Percentiles rank a stretch among this genome's conserved stretches.
These are phyloP conservation scores for Camillea tinctor DNA, from an alignment of 2,329 filamentous ascomycete genomes.

Conservation along the genomic window DNA sequence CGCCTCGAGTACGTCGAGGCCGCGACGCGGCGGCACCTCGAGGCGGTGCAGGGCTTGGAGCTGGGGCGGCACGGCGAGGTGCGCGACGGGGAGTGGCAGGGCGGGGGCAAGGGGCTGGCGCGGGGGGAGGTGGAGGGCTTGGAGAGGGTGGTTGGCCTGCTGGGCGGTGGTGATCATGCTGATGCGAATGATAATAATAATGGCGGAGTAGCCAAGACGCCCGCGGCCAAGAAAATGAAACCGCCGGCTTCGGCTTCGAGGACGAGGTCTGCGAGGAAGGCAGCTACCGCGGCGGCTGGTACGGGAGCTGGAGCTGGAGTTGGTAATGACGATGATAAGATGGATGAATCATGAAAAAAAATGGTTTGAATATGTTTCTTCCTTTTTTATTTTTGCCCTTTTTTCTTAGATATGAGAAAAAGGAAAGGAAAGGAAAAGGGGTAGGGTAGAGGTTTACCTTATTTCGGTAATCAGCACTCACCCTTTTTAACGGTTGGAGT, in stretches of 20 bases:
- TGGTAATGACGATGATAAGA: constrained; percentile 14
- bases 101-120: constrained; percentile 48
- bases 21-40: constrained; percentile 73
- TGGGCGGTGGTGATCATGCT: constrained; percentile 36
- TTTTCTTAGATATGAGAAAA: too few relatives aligned
- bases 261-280: background rate
- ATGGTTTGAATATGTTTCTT: too few relatives aligned
- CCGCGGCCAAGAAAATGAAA: background rate
- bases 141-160: constrained; percentile 48
- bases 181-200: background rate
- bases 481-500: too few relatives aligned
- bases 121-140: constrained; percentile 57
- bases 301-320: background rate
- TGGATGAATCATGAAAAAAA: constrained; percentile 30
- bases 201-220: background rate
- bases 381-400: background rate
- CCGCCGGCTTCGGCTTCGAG: background rate
- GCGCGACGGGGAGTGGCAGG: constrained; percentile 64
- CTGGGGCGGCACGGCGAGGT: constrained; percentile 60
- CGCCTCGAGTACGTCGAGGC: constrained; percentile 80
- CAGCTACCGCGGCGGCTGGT: background rate
- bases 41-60: constrained; percentile 66
- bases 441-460: too few relatives aligned
- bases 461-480: too few relatives aligned
- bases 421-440: too few relatives aligned